Evolutionary conservation across 768 basidiomycete species (phyloP), one percentile per base, ranked within the genome.

Genomic region (Rhodotorula toruloides): DNA sequence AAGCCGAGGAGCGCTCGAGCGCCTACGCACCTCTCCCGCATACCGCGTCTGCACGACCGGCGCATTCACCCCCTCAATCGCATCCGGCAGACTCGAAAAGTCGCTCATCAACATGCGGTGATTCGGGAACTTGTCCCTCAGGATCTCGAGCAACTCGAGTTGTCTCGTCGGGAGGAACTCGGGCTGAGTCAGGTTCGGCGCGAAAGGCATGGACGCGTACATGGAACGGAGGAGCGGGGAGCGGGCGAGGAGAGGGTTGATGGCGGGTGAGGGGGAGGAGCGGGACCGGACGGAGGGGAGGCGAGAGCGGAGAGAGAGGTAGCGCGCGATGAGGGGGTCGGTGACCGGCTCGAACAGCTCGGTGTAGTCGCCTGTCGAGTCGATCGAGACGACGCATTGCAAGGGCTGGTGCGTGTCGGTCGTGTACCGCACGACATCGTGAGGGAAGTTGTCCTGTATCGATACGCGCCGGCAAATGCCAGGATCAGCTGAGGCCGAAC

Each of bases 41-140:
- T 88, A 87, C 57, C 91, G 84, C 32, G 96, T 97, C 79, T 99
- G 96, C 31, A 98, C 96, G 31, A 98, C 96, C 17, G 96, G 96
- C 9, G 88, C 89, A 72, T 82, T 85, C 71, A 81, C 73, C 1
- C 90, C 91, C 3, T 84, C 82, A 16, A 98, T 86, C 0, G 90
- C 82, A 68, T 98, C 90, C 0, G 92, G 91, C 22, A 99, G 79
- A 14, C 85, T 83, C 46, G 86, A 87, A 75, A 99, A 99, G 79
- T 99, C 96, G 48, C 91, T 88, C 54, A 98, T 83, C 54, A 99
- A 84, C 37, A 98, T 83, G n/a, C 92, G 86, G 78, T 98, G 94
- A 9, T 86, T 84, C 12, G 96, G 94, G 76, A 99, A 93, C 75
- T 88, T 81, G 40, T 81, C 82, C 60, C 91, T 85, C 16, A 99